These are phyloP conservation scores for Aureobasidium sp. DNA, from an alignment of 2,329 filamentous ascomycete genomes.

Conservation along the genomic window DNA sequence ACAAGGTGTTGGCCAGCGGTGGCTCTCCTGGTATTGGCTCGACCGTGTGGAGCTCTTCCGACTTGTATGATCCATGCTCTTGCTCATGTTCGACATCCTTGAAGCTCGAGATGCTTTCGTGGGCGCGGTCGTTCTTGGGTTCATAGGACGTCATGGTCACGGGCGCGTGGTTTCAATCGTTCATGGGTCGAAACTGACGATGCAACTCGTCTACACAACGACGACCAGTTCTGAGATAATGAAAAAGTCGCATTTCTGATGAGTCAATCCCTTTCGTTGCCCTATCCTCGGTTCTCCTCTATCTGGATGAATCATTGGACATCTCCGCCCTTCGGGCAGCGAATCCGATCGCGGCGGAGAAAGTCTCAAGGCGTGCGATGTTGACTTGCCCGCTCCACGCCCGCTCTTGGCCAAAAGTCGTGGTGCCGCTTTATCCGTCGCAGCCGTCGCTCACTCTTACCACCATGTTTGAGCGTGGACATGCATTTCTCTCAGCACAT, in stretches of 20 bases:
- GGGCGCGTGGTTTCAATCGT: not conserved
- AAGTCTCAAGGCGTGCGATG: not conserved
- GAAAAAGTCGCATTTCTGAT: not conserved
- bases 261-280: not conserved
- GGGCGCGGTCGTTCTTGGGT: not conserved
- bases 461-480: not conserved
- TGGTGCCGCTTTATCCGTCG: not conserved
- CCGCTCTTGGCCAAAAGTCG: not conserved
- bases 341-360: not conserved
- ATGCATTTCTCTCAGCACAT: no score
- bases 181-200: not conserved
- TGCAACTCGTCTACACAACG: no score
- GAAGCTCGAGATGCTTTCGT: not conserved
- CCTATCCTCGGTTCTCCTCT: constrained; percentile 11
- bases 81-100: not conserved
- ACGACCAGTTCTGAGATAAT: not conserved
- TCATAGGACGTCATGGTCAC: not conserved
- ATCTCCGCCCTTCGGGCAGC: constrained; percentile 9
- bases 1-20: not conserved
- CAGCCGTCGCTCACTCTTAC: not conserved
- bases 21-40: not conserved
- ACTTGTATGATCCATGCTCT: not conserved
- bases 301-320: constrained; percentile 3
- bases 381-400: not conserved
- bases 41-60: not conserved